These are phyloP conservation scores for Gyrodon lividus DNA, from an alignment of 768 basidiomycete species.

Conservation along the genomic window DNA sequence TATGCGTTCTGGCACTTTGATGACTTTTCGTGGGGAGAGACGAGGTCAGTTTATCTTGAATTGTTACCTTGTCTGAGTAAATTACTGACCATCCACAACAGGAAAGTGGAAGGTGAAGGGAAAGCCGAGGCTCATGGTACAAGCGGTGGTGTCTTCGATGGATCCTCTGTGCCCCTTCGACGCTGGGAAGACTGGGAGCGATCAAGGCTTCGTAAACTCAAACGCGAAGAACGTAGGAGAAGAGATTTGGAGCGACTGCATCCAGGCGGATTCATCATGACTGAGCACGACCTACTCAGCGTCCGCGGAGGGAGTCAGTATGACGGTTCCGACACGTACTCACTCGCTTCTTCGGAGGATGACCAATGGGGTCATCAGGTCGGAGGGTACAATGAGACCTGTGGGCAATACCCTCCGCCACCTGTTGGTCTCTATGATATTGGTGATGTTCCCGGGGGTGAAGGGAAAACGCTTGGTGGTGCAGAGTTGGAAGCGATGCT, in stretches of 20 bases:
- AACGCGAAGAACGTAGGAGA: slow-evolving; percentile 79
- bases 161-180: slow-evolving; percentile 79
- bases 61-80: neutral
- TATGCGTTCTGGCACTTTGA: slow-evolving; percentile 99
- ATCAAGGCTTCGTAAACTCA: slow-evolving; percentile 86
- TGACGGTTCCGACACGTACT: slow-evolving; percentile 79
- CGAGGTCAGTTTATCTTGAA: slow-evolving; percentile 57
- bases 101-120: slow-evolving; percentile 92
- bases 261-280: slow-evolving; percentile 62
- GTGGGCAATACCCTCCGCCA: slow-evolving; percentile 76
- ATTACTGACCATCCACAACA: slow-evolving; percentile 33
- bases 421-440: slow-evolving; percentile 65
- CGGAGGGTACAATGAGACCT: slow-evolving; percentile 91
- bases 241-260: slow-evolving; percentile 79
- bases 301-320: slow-evolving; percentile 63
- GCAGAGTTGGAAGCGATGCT: slow-evolving; percentile 91
- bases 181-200: slow-evolving; percentile 99
- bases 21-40: slow-evolving; percentile 99
- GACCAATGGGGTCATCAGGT: slow-evolving; percentile 97
- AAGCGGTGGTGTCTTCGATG: slow-evolving; percentile 51
- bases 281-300: slow-evolving; percentile 62
- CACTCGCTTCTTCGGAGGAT: slow-evolving; percentile 84
- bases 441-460: slow-evolving; percentile 21
- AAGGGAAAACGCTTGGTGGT: slow-evolving; percentile 51
- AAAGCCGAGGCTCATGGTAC: slow-evolving; percentile 78